Base-by-base conservation (phyloP, 345 rosid genomes). In the Gossypium turneri region DNA sequence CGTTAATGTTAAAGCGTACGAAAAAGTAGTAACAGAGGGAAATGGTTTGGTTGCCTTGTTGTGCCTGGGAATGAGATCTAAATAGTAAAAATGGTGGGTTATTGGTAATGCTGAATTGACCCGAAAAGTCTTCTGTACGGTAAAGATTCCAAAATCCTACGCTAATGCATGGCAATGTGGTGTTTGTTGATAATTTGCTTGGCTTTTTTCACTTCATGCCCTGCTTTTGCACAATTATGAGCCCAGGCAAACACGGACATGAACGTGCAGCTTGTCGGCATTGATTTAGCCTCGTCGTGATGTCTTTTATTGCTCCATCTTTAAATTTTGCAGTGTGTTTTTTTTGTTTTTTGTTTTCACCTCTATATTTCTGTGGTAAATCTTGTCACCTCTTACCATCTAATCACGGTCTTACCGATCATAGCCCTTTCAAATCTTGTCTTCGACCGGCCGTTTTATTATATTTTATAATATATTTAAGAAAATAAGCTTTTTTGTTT, bases 241-340 rank as follows among this genome's bases (percentile, higher is more conserved):
- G 25, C 48, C 48, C 38, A 56, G 24, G 47, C 1, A 38, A 77
- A 24, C 62, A 38, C 70, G 10, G 75, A 81, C 60, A 62, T 66
- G 67, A 74, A 74, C 65, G 10, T 74, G 76, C 79, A 57, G 61
- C 73, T 63, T 77, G 80, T 74, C 75, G 74, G 79, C 52, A n/a
- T 45, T 43, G 71, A 20, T 73, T 67, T 65, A 59, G 76, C 74
- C 48, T 34, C 16, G 51, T 10, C 61, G 63, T 53, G 24, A 68
- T 25, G 24, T 43, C 67, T 51, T 48, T 68, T 19, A 50, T 15
- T 25, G 45, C 65, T 65, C 47, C 41, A 47, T 45, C 7, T 43
- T 5, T 12, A 4, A 34, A 34, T 34, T 34, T 34, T 34, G 41
- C 41, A 34, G 7, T 34, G 7, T 34, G 0, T 34, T 34, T 11